Base-by-base conservation (phyloP, 257 asterid genomes). In the Nicotiana undulata region DNA sequence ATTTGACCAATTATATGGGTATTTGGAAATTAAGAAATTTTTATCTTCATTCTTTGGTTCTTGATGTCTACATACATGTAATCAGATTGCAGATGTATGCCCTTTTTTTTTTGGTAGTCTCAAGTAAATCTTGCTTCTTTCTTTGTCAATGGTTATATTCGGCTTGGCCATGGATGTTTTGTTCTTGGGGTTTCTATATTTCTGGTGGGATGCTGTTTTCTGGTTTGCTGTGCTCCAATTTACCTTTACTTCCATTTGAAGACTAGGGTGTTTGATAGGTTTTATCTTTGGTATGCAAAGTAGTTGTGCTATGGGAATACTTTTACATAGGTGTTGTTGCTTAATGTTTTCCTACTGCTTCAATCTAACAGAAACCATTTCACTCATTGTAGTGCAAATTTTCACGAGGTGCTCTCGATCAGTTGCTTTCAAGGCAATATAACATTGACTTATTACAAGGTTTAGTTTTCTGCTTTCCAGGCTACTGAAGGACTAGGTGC, bases 401-500 rank as follows among this genome's bases (percentile, higher is more conserved):
- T 12, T 52, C 6, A 3, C 15, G 58, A 12, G 6, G 1, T 52
- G 58, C n/a, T 4, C 58, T 15, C 18, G 6, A 5, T 55, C 61
- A 55, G 18, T 55, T 55, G 61, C 61, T 17, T 55, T 5, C 61
- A 17, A 55, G 61, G 61, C 22, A 16, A 17, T 55, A 8, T 16
- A 55, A 7, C 61, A 17, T 12, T 55, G 61, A 55, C 9, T 55
- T 55, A 17, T 55, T 17, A 40, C 46, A 40, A 7, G 61, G 61
- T 55, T 17, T 55, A 55, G 9, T 55, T 17, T 18, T 55, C 24
- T 55, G 5, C 61, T 55, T 55, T 55, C 61, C 61, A 55, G 61
- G 58, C 5, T 46, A 32, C 79, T 20, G 40, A 46, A 22, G 79
- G 74, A 84, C 81, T 87, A 83, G 75, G 61, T 18, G 60, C 22